Evolutionary conservation across 768 basidiomycete genomes (phyloP), one percentile per base, ranked within the genome.

Genomic region (Hemileccinum rubropunctum): DNA sequence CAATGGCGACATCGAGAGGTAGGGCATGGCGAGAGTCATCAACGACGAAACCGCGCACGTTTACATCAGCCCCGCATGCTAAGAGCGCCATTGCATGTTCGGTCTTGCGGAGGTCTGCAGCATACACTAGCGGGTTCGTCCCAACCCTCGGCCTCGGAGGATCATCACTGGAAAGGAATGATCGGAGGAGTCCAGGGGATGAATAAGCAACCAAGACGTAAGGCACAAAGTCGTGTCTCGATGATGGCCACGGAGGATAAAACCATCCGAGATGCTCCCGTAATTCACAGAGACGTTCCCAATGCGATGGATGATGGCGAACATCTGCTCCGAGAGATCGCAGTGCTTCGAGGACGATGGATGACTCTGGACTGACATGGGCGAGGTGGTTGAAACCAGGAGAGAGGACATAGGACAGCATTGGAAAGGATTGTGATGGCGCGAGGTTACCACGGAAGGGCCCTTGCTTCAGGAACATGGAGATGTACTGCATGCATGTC

Each of bases 71-170:
- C 11, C 36, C 37, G 1, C 4, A 14, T 3, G 15, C 1, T 4
- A 50, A 28, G 14, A 50, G 41, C 1, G 20, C 5, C n/a, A 20
- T 28, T 17, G 47, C 44, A 26, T 57, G 54, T 1, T 48, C 36
- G 3, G 40, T 27, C 17, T 48, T 56, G 9, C 23, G 27, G 2
- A 42, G 42, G 7, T 48, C 38, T 4, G 53, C 28, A 6, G 49
- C 49, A 28, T 57, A 56, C 13, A 57, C 21, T 1, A 56, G 50
- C 0, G 56, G 50, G 6, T 40, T 52, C 6, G 57, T 58, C n/a
- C 56, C 37, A 2, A 13, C 9, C 13, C 47, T 48, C 14, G 32
- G 30, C 9, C 33, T 34, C 30, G 41, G n/a, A n/a, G n/a, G n/a
- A n/a, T n/a, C n/a, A n/a, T n/a, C n/a, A n/a, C 4, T 15, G 17